Base-by-base conservation (phyloP, 805 yeast genomes). In the Candida endomychidarum region DNA sequence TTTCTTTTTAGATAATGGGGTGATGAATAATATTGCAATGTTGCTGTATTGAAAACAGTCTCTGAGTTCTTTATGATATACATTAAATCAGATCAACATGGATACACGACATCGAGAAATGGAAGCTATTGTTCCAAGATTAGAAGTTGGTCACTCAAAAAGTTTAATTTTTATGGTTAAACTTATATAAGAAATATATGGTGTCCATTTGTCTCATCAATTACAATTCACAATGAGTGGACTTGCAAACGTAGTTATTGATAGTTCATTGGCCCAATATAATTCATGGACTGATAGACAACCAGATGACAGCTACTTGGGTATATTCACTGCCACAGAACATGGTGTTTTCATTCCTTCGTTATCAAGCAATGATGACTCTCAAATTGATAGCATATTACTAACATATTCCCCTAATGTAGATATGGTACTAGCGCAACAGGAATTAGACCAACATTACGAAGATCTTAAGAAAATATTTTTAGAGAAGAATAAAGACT, bases 281-380 rank as follows among this genome's bases (percentile, higher is more conserved):
- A 17, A 16, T 9, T 33, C 35, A 23, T 33, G 37, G 37, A 29
- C 37, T 21, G 37, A 33, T 33, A 33, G 37, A 16, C 37, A 33
- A 22, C 37, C 23, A 33, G 15, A 33, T 33, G 37, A 33, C 23
- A 33, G 37, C 37, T 33, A 24, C 37, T 33, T 33, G 23, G 37
- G 37, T 21, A 33, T 33, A 33, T 33, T 9, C 37, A 33, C 37
- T 33, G 37, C 37, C 23, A 33, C 34, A 31, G 34, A 31, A 31
- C 19, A 31, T 31, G 34, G 34, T 25, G 34, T 31, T 31, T 31
- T 31, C 34, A 31, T 31, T 31, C 34, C 34, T 31, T 31, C 34
- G 18, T 31, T 30, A 20, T 31, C 34, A 30, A 30, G 23, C 32
- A 28, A 28, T 28, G 32, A 28, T 28, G 21, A 28, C 32, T 28